Base-by-base conservation (phyloP, 331 rosid species). In the Malus hybrid region DNA sequence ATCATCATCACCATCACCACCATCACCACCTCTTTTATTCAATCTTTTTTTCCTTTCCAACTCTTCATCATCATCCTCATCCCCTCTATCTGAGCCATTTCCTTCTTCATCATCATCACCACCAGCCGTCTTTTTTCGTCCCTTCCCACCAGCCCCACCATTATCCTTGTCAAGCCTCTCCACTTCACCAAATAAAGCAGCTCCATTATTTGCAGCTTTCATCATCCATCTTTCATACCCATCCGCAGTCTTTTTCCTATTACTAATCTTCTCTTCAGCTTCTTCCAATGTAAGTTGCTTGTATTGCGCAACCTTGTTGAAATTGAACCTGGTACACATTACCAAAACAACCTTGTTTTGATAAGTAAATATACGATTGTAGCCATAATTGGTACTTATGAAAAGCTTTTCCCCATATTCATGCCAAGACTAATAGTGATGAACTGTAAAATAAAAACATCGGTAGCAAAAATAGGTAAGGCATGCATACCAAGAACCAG, bases 201-300 rank as follows among this genome's bases (percentile, higher is more conserved):
- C 80, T 44, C 97, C 98, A 67, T 90, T 87, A 57, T 79, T 88
- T 83, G 97, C 97, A 50, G 91, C 95, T 86, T 92, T 94, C 99
- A 94, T 94, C 97, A 94, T 94, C 99, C 99, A 94, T 78, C 97
- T 87, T 84, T 94, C 89, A 84, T 94, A 92, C 68, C 99, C 99
- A 87, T 92, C 99, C 36, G 97, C 97, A 63, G 99, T 94, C 83
- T 92, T 94, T 87, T 89, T 94, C 80, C 99, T 82, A 81, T 90
- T 94, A 75, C 80, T 90, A 94, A 94, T 94, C 78, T 94, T 94
- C 87, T 94, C 99, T 81, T 94, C 99, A 16, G 99, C 99, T 88
- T 94, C 99, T 86, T 92, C 97, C 87, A 94, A 85, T 4, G 99
- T 94, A 78, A 92, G 86, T 73, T 94, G 97, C 82, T 90, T 94